Conservation (phyloP, 2,329 filamentous ascomycete species). For the Biscogniauxia marginata region DNA sequence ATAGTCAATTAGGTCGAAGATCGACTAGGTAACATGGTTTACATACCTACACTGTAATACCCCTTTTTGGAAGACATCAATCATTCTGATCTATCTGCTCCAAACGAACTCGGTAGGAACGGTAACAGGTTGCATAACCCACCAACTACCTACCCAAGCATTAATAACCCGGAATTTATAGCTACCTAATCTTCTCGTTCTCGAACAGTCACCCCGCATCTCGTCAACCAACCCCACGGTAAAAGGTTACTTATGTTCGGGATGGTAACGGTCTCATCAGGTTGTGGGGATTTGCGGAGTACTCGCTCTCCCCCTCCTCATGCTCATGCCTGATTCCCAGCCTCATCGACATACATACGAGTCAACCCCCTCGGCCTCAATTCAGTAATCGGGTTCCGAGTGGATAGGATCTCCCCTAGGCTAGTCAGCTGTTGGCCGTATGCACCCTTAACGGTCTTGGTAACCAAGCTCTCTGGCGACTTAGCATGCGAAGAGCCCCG, state of each 20-base stretch:
- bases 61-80: too few species aligned
- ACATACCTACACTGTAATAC: too few species aligned
- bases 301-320: not conserved
- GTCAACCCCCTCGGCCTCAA: not conserved
- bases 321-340: not conserved
- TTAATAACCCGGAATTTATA: not conserved
- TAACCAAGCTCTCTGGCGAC: not conserved
- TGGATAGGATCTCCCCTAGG: not conserved
- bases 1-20: not conserved
- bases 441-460: not conserved
- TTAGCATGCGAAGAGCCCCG: not conserved
- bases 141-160: not conserved
- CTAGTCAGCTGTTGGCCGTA: not conserved
- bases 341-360: not conserved
- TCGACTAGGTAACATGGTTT: not conserved
- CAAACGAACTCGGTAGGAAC: too few species aligned
- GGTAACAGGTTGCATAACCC: too few species aligned
- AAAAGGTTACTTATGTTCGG: not conserved
- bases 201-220: not conserved
- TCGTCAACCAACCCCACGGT: not conserved
- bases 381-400: not conserved
- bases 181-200: too few species aligned
- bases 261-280: not conserved
- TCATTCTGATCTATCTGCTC: too few species aligned
- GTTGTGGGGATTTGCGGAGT: constrained; percentile 1